Conservation (phyloP, 2,329 filamentous ascomycete genomes). For the Penicillium sp. region DNA sequence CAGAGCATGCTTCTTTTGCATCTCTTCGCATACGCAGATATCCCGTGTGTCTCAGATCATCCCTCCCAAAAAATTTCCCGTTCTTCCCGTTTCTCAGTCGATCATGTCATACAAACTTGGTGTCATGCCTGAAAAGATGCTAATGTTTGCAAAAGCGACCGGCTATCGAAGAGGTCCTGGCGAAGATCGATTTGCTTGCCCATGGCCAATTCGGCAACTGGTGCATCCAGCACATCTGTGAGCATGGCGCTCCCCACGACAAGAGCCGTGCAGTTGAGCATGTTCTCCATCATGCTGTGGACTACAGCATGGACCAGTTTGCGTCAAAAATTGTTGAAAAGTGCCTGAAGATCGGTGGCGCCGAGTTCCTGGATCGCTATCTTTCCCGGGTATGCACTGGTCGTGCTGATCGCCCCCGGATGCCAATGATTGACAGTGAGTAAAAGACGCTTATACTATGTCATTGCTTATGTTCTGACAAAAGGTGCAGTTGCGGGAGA, state of each 20-base stretch:
- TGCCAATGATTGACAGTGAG: slow-evolving; percentile 90
- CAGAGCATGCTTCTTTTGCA: slow-evolving; percentile 1
- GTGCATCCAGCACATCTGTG: slow-evolving; percentile 99
- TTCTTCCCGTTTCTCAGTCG: neutral
- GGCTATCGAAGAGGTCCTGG: slow-evolving; percentile 93
- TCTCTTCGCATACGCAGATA: neutral
- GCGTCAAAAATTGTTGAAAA: slow-evolving; percentile 99
- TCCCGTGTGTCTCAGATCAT: neutral
- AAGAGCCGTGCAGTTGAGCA: slow-evolving; percentile 93
- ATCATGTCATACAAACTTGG: neutral
- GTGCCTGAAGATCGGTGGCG: slow-evolving; percentile 92
- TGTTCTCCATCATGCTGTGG: slow-evolving; percentile 86
- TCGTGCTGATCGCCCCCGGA: slow-evolving; percentile 85
- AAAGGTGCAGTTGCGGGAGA: slow-evolving; percentile 74
- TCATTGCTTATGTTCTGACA: neutral
- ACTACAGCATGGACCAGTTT: slow-evolving; percentile 99
- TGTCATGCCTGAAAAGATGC: slow-evolving; percentile 6
- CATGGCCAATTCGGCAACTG: slow-evolving; percentile 99
- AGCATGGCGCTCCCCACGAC: slow-evolving; percentile 88
- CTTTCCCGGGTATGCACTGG: slow-evolving; percentile 93
- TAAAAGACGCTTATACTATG: slow-evolving; percentile 12
- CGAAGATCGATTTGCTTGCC: slow-evolving; percentile 92
- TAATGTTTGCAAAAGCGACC: slow-evolving; percentile 66
- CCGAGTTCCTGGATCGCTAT: slow-evolving; percentile 88
- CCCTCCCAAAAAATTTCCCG: neutral